A percentile compares a stretch with the other conserved stretches of the same genome.
Conservation (phyloP, 495 filamentous ascomycete species). For the Daldinia grandis region DNA sequence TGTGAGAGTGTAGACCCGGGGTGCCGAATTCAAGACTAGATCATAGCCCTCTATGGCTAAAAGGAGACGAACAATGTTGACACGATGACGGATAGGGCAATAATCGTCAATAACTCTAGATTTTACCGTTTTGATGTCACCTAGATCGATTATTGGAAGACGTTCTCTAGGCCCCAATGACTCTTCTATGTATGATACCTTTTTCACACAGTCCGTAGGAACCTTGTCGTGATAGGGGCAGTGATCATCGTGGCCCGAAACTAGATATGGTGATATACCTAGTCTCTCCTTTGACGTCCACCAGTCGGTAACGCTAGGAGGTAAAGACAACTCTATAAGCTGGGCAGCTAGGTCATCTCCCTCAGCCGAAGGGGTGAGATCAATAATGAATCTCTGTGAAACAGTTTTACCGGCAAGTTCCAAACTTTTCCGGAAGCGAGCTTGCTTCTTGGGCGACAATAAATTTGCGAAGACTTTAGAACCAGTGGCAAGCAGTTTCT, state of each 20-base stretch:
- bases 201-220: slow-evolving; percentile 12
- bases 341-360: slow-evolving; percentile 68
- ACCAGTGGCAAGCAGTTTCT: slow-evolving; percentile 55
- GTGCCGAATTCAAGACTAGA: slow-evolving; percentile 68
- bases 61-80: slow-evolving; percentile 67
- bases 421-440: slow-evolving; percentile 16
- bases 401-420: slow-evolving; percentile 2
- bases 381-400: slow-evolving; percentile 59
- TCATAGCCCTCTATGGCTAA: slow-evolving; percentile 59
- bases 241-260: slow-evolving; percentile 42
- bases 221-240: slow-evolving; percentile 33
- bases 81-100: slow-evolving; percentile 66
- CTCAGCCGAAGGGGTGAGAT: slow-evolving; percentile 66
- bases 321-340: slow-evolving; percentile 66
- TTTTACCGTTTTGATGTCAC: slow-evolving; percentile 16
- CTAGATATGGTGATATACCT: slow-evolving; percentile 29
- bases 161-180: neutral
- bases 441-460: slow-evolving; percentile 55
- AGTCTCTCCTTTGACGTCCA: slow-evolving; percentile 56
- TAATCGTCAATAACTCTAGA: slow-evolving; percentile 61
- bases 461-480: slow-evolving; percentile 60
- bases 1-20: slow-evolving; percentile 69
- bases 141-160: slow-evolving; percentile 13
- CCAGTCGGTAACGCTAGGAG: slow-evolving; percentile 56
- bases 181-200: neutral